Conservation (phyloP, 345 rosid genomes). For the Kandelia obovata region DNA sequence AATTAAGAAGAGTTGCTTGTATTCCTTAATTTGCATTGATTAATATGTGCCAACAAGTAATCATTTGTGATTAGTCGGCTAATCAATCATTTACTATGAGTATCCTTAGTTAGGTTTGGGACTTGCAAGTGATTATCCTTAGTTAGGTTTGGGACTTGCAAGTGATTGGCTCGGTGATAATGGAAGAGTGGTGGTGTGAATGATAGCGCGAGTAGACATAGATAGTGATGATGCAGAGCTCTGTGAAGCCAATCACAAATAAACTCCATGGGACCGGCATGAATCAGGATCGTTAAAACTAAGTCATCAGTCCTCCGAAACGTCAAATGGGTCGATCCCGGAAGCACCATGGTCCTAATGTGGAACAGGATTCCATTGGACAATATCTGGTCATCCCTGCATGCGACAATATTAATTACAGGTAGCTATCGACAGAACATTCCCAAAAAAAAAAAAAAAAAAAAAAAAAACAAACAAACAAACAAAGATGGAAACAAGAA, state of each 20-base stretch:
- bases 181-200: slow-evolving; percentile 85
- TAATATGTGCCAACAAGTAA: too few species aligned
- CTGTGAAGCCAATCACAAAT: slow-evolving; percentile 77
- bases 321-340: slow-evolving; percentile 38
- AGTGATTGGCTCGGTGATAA: slow-evolving; percentile 80
- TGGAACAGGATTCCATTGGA: slow-evolving; percentile 53
- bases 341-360: slow-evolving; percentile 7
- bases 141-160: slow-evolving; percentile 27
- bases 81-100: too few species aligned
- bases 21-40: too few species aligned
- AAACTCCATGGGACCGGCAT: slow-evolving; percentile 73
- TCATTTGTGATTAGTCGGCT: too few species aligned
- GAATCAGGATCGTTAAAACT: slow-evolving; percentile 40
- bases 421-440: too few species aligned
- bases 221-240: slow-evolving; percentile 77
- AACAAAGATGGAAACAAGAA: too few species aligned
- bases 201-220: slow-evolving; percentile 67
- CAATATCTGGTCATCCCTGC: slow-evolving; percentile 76
- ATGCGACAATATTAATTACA: not conserved
- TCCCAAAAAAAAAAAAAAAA: too few species aligned
- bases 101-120: too few species aligned
- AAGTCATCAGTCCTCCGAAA: slow-evolving; percentile 59
- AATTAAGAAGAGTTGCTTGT: too few species aligned
- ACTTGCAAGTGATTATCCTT: slow-evolving; percentile 48
- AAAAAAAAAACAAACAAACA: too few species aligned